A percentile compares a stretch with the other conserved stretches of the same genome.
phyloP scores from a whole-genome alignment of 2,329 filamentous ascomycete genomes.

The Fusarium sarcochroum region DNA sequence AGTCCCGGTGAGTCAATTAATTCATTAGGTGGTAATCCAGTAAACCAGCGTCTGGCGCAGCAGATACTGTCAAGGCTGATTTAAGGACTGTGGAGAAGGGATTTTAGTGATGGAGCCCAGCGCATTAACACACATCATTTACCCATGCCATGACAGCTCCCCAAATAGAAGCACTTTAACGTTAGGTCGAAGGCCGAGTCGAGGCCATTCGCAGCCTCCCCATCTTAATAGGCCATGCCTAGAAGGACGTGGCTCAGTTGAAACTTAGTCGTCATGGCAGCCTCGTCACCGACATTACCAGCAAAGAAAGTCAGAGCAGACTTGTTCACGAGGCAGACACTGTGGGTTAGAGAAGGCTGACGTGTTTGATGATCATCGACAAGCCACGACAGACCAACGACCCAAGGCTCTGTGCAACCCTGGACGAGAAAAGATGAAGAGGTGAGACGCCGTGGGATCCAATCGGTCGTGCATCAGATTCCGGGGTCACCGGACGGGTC shows the following conservation, averaged over 20 bases:
- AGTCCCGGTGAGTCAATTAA: constrained; percentile 25
- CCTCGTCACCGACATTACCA: constrained; percentile 33
- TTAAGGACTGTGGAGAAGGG: constrained; percentile 25
- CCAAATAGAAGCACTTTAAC: constrained; percentile 42
- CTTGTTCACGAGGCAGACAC: constrained; percentile 25
- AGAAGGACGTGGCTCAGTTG: constrained; percentile 36
- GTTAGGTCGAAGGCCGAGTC: constrained; percentile 32
- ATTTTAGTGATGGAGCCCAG: constrained; percentile 15
- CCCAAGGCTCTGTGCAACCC: constrained; percentile 27
- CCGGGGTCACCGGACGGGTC: constrained; percentile 40
- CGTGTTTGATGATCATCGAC: constrained; percentile 27
- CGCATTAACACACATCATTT: background rate
- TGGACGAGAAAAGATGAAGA: constrained; percentile 21
- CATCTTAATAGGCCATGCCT: constrained; percentile 25
- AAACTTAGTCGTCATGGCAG: constrained; percentile 30
- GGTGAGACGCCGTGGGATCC: constrained; percentile 41
- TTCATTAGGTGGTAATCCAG: constrained; percentile 7
- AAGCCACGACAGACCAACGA: constrained; percentile 28
- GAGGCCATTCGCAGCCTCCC: constrained; percentile 22
- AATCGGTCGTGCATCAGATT: constrained; percentile 46
- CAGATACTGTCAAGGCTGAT: constrained; percentile 28
- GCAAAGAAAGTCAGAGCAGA: constrained; percentile 21
- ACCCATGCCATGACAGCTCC: constrained; percentile 32
- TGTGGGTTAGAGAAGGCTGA: constrained; percentile 39
- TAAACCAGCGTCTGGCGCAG: constrained; percentile 17